Evolutionary conservation across 768 basidiomycete genomes (phyloP).

Genomic region (Russula dissimulans): DNA sequence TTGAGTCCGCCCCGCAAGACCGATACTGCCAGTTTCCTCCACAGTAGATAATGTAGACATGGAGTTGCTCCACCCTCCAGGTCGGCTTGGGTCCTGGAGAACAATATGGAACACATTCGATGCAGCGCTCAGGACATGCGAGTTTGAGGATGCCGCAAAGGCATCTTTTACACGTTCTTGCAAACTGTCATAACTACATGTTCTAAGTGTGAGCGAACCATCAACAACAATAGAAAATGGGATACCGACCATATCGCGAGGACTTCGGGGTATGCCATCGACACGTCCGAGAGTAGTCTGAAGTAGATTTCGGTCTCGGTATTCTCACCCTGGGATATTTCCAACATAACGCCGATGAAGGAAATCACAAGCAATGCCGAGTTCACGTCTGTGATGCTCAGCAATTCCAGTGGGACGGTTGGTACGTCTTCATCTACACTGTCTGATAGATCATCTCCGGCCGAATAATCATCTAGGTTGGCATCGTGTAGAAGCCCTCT

Average conservation of each 20-base stretch:
- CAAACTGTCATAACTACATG: slow-evolving; percentile 58
- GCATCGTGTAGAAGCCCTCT: slow-evolving; percentile 56
- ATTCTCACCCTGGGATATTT: slow-evolving; percentile 69
- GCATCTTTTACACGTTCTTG: slow-evolving; percentile 68
- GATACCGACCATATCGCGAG: slow-evolving; percentile 59
- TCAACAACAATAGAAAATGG: neutral
- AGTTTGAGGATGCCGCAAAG: slow-evolving; percentile 62
- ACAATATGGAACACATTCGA: slow-evolving; percentile 71
- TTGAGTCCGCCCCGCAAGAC: slow-evolving; percentile 39
- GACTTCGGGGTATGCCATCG: slow-evolving; percentile 58
- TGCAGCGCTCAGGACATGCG: slow-evolving; percentile 57
- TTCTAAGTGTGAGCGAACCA: neutral
- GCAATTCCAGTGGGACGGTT: slow-evolving; percentile 43
- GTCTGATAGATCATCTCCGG: slow-evolving; percentile 37
- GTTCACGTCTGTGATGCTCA: slow-evolving; percentile 53
- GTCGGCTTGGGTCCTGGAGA: slow-evolving; percentile 43
- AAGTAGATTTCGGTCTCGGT: slow-evolving; percentile 76
- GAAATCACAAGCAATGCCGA: slow-evolving; percentile 67
- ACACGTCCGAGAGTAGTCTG: slow-evolving; percentile 63
- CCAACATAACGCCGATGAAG: slow-evolving; percentile 66
- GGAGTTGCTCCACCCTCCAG: slow-evolving; percentile 41
- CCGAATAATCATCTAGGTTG: slow-evolving; percentile 40
- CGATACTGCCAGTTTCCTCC: slow-evolving; percentile 38
- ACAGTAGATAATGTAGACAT: slow-evolving; percentile 55
- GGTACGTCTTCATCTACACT: slow-evolving; percentile 36